Evolutionary conservation across 129 eudicot genomes (phyloP).

Genomic region (Centrapalus pauciflorus): DNA sequence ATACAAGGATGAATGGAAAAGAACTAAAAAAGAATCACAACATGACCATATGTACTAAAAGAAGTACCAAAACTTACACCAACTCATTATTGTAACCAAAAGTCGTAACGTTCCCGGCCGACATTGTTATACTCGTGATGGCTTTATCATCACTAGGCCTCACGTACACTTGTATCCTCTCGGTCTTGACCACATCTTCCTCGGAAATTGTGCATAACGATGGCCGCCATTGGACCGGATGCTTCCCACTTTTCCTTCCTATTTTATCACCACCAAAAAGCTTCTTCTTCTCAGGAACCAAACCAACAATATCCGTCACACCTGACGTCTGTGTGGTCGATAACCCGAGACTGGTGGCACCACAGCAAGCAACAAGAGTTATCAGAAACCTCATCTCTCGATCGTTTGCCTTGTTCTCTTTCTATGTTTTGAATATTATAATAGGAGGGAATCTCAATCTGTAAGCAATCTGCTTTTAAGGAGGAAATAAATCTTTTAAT

Average conservation of each 20-base stretch:
- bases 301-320: background rate
- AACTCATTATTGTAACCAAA: conserved; percentile 7
- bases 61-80: conserved; percentile 19
- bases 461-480: conserved; percentile 23
- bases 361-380: conserved; percentile 34
- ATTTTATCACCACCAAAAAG: background rate
- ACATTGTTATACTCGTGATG: background rate
- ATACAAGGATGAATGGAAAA: background rate
- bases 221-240: conserved; percentile 33
- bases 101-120: background rate
- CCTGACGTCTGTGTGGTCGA: background rate
- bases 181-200: conserved; percentile 23
- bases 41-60: too few relatives aligned
- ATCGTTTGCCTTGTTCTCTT: background rate
- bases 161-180: conserved; percentile 27
- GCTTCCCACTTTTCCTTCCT: conserved; percentile 6
- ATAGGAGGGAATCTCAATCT: too few relatives aligned
- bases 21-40: background rate
- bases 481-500: background rate
- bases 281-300: conserved; percentile 15
- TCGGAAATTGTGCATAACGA: conserved; percentile 36
- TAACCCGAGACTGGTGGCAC: background rate
- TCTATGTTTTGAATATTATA: too few relatives aligned
- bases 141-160: conserved; percentile 1
- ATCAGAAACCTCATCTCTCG: conserved; percentile 25